A percentile compares a stretch with the other conserved stretches of the same genome.
phyloP scores from a whole-genome alignment of 2,329 filamentous ascomycete species.

The Parasarocladium wereldwijsianum region DNA sequence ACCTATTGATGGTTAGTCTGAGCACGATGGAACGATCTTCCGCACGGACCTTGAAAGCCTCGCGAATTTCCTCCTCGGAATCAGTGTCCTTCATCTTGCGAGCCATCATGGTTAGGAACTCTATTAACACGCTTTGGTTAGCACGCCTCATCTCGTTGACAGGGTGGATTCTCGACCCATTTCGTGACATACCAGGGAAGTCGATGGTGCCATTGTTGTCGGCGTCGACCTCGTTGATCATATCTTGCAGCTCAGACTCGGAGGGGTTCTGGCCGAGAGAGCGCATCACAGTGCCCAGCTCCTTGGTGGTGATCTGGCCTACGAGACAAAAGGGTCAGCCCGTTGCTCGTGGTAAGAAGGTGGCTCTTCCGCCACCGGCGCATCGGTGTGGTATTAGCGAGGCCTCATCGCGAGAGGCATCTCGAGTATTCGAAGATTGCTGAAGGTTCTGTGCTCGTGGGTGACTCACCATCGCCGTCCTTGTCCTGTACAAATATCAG shows the following conservation, averaged over 20 bases:
- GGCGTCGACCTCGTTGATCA: constrained; percentile 88
- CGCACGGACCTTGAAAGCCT: constrained; percentile 61
- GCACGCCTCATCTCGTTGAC: not conserved
- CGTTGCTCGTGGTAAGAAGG: not conserved
- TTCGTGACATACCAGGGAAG: constrained; percentile 55
- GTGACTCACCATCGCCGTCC: constrained; percentile 72
- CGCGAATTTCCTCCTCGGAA: constrained; percentile 79
- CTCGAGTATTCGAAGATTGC: too few relatives aligned
- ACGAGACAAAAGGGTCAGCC: too few relatives aligned
- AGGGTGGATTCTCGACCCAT: not conserved
- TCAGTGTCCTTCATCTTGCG: constrained; percentile 92
- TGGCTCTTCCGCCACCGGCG: not conserved
- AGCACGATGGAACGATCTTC: not conserved
- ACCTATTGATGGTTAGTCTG: constrained; percentile 26
- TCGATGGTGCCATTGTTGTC: constrained; percentile 90
- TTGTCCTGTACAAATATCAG: constrained; percentile 50
- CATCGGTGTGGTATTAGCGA: constrained; percentile 1
- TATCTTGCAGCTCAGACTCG: constrained; percentile 80
- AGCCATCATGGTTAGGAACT: constrained; percentile 89
- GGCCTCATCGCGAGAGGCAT: constrained; percentile 6
- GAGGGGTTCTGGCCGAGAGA: constrained; percentile 82
- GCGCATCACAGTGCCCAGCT: constrained; percentile 81
- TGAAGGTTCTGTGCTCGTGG: constrained; percentile 7
- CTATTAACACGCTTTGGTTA: constrained; percentile 32
- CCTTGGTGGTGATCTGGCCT: constrained; percentile 89